Evolutionary conservation across 2,329 filamentous ascomycete genomes (phyloP).

Genomic region (Neonectria coccinea): DNA sequence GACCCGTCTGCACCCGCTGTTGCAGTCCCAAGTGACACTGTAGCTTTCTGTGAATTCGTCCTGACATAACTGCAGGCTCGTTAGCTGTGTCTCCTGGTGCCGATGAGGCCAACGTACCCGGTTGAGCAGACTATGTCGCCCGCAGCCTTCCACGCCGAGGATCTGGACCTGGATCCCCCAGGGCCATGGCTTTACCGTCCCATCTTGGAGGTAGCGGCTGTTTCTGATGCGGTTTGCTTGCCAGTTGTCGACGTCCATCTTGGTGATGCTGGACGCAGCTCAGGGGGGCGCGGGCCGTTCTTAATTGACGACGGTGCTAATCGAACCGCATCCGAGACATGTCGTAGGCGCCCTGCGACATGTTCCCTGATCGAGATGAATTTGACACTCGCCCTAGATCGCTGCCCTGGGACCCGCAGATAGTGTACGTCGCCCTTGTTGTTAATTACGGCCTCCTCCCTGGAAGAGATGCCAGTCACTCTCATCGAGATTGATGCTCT

Average conservation of each 20-base stretch:
- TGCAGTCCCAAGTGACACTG: conserved; percentile 7
- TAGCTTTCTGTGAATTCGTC: conserved; percentile 22
- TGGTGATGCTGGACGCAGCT: neutral
- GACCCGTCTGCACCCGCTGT: conserved; percentile 20
- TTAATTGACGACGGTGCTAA: conserved; percentile 15
- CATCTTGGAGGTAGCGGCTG: conserved; percentile 31
- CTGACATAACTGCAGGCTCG: conserved; percentile 18
- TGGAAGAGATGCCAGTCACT: neutral
- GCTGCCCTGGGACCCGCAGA: neutral
- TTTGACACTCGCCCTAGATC: conserved; percentile 11
- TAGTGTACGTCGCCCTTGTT: neutral
- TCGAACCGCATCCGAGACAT: conserved; percentile 17
- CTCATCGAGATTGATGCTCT: neutral
- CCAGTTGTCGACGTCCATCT: conserved; percentile 36
- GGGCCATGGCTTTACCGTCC: conserved; percentile 28
- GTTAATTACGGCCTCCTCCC: neutral
- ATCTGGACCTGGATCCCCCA: conserved; percentile 37
- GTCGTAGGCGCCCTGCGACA: neutral
- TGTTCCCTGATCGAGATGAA: conserved; percentile 8
- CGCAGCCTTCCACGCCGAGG: conserved; percentile 28
- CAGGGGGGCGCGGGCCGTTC: conserved; percentile 7
- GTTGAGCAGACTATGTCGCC: conserved; percentile 27
- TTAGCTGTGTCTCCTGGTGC: conserved; percentile 2
- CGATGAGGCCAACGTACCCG: conserved; percentile 21
- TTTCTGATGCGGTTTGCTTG: conserved; percentile 32